Evolutionary conservation across 768 basidiomycete genomes (phyloP), one percentile per base, ranked within the genome.

Genomic region (Leccinum longicurvipes): DNA sequence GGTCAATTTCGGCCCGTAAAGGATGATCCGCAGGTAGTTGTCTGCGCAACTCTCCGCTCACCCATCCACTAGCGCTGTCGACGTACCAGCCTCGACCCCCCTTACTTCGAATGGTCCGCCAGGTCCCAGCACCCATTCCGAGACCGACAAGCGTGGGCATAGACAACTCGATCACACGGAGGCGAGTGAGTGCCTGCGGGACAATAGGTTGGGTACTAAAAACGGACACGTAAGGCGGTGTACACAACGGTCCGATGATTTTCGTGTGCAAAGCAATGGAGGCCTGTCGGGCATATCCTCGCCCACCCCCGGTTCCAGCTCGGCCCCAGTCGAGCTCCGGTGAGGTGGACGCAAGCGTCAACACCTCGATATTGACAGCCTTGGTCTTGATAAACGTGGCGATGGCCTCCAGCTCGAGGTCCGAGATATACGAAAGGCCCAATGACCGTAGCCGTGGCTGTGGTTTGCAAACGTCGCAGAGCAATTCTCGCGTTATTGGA

Each of bases 1-100:
- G 78, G 60, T 84, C 82, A 67, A 96, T 76, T 66, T 90, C 89
- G 25, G 72, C 67, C 49, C 94, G 76, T 71, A 88, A 81, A 3
- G 86, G 84, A 69, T 96, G 88, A 4, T 75, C 76, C 15, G 68
- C 66, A 6, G 76, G 71, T 9, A 93, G 71, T 62, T 86, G 85
- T 34, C 91, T 74, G 63, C 73, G 74, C 54, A 91, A 74, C 47
- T 75, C 76, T 53, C 80, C 79, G 45, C 75, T 75, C 48, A 67
- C 58, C 94, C 94, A 97, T 3, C 87, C 89, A 57, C 85, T 86
- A 23, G 90, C 89, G 0, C 87, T 82, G 69, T 98, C 90, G 50
- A 95, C 92, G 65, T 93, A 97, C 94, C 95, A 98, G 4, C 93
- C 94, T 23, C 96, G 75, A 1, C 93, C 88, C 8, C 96, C 96